A percentile compares a stretch with the other conserved stretches of the same genome.
phyloP scores from a whole-genome alignment of 306 rosid genomes.

The Acacia acuminata region DNA sequence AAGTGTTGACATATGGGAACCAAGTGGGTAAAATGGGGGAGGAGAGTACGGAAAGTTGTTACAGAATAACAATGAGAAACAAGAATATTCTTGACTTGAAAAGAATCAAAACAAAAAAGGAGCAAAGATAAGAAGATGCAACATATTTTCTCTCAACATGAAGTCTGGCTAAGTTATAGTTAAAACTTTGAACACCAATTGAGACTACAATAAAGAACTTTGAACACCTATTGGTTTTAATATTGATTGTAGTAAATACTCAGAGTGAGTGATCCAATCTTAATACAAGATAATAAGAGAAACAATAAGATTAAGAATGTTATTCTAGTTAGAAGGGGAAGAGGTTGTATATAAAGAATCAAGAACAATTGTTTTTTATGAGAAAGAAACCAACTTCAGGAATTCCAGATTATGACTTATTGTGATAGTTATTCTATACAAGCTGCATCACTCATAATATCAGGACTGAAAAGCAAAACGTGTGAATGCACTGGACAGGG shows the following conservation, averaged over 20 bases:
- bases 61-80: background rate
- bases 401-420: background rate
- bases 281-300: background rate
- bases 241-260: background rate
- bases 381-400: background rate
- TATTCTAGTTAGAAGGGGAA: background rate
- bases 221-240: constrained; percentile 3
- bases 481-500: background rate
- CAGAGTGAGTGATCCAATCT: background rate
- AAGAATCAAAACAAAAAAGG: background rate
- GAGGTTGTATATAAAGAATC: background rate
- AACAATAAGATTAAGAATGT: background rate
- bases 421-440: background rate
- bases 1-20: background rate
- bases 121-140: background rate
- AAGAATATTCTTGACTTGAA: background rate
- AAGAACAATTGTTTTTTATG: background rate
- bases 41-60: background rate
- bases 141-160: background rate
- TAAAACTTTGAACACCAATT: background rate
- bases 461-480: background rate
- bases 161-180: background rate
- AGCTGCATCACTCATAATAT: background rate
- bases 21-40: background rate
- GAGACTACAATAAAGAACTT: background rate